A percentile compares a stretch with the other conserved stretches of the same genome.
phyloP scores from a whole-genome alignment of 495 filamentous ascomycete genomes.

The Acidomyces sp. region DNA sequence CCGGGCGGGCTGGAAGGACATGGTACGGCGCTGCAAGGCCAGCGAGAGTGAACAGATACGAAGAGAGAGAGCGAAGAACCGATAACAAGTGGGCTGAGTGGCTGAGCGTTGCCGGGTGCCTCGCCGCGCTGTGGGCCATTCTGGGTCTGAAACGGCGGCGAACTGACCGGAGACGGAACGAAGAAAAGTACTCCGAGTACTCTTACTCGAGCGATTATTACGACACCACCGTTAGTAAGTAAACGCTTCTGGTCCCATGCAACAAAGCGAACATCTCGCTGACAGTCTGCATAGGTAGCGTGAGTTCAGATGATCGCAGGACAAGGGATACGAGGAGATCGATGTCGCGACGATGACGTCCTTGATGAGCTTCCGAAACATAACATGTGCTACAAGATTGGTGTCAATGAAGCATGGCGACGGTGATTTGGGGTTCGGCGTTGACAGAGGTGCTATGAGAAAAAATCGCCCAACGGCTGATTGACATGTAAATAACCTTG shows the following conservation, averaged over 20 bases:
- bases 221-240: slow-evolving; percentile 30
- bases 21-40: slow-evolving; percentile 56
- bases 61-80: slow-evolving; percentile 20
- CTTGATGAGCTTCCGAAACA: not conserved
- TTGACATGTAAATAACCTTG: too few species aligned
- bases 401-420: not conserved
- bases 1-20: slow-evolving; percentile 29
- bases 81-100: slow-evolving; percentile 43
- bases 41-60: slow-evolving; percentile 29
- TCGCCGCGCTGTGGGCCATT: slow-evolving; percentile 54
- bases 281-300: slow-evolving; percentile 22
- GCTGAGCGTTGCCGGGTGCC: slow-evolving; percentile 46
- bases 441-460: too few species aligned
- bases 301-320: slow-evolving; percentile 27
- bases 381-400: not conserved
- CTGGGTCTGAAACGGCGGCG: slow-evolving; percentile 59
- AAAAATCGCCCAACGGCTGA: too few species aligned
- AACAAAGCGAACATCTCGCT: not conserved
- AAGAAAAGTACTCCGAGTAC: slow-evolving; percentile 29
- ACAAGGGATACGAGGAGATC: slow-evolving; percentile 27
- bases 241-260: not conserved
- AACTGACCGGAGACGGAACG: slow-evolving; percentile 32
- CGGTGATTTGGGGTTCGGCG: too few species aligned
- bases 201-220: slow-evolving; percentile 25
- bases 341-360: slow-evolving; percentile 19